Evolutionary conservation across 768 basidiomycete genomes (phyloP), one percentile per base, ranked within the genome.

Genomic region (Lentinula raphanica): DNA sequence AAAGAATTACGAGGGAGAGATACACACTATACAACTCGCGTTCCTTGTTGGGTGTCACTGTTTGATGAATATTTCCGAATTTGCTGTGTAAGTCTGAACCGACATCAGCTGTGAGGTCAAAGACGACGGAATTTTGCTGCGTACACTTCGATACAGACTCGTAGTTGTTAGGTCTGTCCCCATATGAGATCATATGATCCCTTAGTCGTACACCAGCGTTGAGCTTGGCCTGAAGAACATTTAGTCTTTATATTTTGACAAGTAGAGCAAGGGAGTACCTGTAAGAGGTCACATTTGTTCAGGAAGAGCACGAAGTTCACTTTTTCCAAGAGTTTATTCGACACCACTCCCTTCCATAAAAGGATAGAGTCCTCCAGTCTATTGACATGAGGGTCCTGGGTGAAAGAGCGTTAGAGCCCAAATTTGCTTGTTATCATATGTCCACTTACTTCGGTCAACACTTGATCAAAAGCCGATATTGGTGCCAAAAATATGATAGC

Each of bases 401-500:
- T n/a, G 19, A 35, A 2, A 21, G 5, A 13, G 55, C 46, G 25
- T 49, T 36, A 48, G 55, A 13, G 32, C 39, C 42, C 29, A 29
- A n/a, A 36, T 19, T 39, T 19, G 38, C 50, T 19, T 58, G 67
- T 53, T 64, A 35, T 42, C 48, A 45, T 64, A 45, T 17, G n/a
- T 9, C 17, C 9, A 27, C 71, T 60, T 59, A 89, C 89, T 80
- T 92, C 91, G 27, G 82, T 76, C 58, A 92, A 78, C 40, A 88
- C 84, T 72, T 92, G 90, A 74, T 92, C 91, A 64, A 93, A 93
- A 25, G 87, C 88, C 38, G 91, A 92, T 48, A 94, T 91, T 31
- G 91, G 91, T 36, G 88, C 91, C 58, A 94, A 80, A 72, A 92
- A 94, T 60, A 94, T 92, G 67, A 94, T 89, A 44, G 90, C 89